These are phyloP conservation scores for Ceratorhiza oryzae-sativae DNA, from an alignment of 1,284 basidiomycete species.

Conservation along the genomic window DNA sequence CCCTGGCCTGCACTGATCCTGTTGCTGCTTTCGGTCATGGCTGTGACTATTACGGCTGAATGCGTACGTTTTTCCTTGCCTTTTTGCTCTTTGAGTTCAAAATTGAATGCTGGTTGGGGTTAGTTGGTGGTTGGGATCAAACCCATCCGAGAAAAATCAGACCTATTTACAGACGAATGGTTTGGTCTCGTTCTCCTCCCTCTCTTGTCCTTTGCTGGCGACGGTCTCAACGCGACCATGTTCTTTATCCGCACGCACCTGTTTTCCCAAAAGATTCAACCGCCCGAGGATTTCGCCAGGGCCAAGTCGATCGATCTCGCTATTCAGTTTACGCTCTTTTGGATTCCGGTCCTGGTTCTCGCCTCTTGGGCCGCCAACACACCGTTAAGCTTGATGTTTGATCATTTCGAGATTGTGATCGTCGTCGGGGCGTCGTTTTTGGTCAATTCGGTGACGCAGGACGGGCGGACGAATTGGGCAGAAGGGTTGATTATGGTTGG, in stretches of 20 bases:
- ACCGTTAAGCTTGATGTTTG: constrained; percentile 37
- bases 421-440: constrained; percentile 39
- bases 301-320: constrained; percentile 36
- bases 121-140: constrained; percentile 30
- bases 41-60: constrained; percentile 37
- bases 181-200: constrained; percentile 39
- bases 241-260: constrained; percentile 35
- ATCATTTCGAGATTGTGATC: constrained; percentile 36
- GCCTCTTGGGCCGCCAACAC: constrained; percentile 27
- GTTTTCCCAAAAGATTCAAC: constrained; percentile 16
- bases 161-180: constrained; percentile 35
- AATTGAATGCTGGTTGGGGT: background rate
- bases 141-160: constrained; percentile 26
- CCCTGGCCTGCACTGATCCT: constrained; percentile 33
- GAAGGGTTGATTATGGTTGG: constrained; percentile 41
- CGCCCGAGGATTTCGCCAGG: constrained; percentile 37
- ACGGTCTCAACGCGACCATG: constrained; percentile 27
- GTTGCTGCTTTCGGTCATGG: constrained; percentile 13
- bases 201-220: constrained; percentile 32
- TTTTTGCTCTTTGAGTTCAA: background rate
- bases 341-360: constrained; percentile 35
- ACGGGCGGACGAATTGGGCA: constrained; percentile 40
- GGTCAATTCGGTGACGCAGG: constrained; percentile 41
- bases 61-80: constrained; percentile 22
- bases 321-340: constrained; percentile 39